Evolutionary conservation across 2,329 filamentous ascomycete species (phyloP), one percentile per base, ranked within the genome.

Genomic region (Claviceps africana): DNA sequence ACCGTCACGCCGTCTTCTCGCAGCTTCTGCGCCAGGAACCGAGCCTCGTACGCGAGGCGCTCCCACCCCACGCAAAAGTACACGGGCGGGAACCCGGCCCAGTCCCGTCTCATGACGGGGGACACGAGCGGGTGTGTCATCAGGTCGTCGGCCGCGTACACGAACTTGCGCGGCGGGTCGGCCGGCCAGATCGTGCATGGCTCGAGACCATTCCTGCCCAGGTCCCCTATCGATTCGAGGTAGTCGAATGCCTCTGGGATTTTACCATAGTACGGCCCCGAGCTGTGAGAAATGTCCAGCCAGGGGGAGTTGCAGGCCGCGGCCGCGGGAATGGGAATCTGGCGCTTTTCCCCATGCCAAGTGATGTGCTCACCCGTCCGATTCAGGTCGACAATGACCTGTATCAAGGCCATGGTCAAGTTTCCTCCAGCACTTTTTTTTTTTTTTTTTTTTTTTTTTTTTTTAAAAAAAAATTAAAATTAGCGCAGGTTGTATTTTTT

Each of bases 61-160:
- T 93, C 87, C 70, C 85, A 79, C 0, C 87, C 87, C 0, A 78
- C 75, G 57, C 74, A 79, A 35, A 89, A 70, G 64, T 81, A 90
- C 1, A 87, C 60, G 0, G 87, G 87, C 8, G 83, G 83, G 0
- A 73, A 64, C 0, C 74, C 76, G 1, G 63, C 59, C 87, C 87
- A 93, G 58, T 71, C 72, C 9, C 64, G 61, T 0, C 73, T 74
- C 25, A 78, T 70, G 4, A 88, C 66, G 1, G 83, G 76, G 0
- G 80, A 82, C 0, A 79, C 83, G 1, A 93, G 73, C 8, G 86
- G 86, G 62, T 93, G 86, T 15, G 71, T 61, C 4, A 78, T 64
- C 19, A 82, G 64, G 5, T 65, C 66, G 56, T 83, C 78, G 52
- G 74, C 72, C 28, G 71, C 70, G 61, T 81, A 83, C 10, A 83